Base-by-base conservation (phyloP, 2,329 filamentous ascomycete genomes). In the Fonsecaea pedrosoi region DNA sequence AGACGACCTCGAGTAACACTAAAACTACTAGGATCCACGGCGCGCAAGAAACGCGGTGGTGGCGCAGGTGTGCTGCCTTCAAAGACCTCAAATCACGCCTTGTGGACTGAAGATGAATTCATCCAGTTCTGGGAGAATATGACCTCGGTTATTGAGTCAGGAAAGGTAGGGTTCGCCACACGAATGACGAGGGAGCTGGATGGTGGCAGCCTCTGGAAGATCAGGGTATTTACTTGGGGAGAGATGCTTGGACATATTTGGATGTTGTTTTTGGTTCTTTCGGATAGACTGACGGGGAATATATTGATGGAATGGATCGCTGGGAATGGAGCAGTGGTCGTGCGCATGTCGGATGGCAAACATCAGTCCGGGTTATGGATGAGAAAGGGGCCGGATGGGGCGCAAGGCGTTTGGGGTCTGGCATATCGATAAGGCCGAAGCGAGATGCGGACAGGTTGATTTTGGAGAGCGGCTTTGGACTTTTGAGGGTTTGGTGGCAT, bases 211-310 rank as follows among this genome's bases (percentile, higher is more conserved):
- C 38, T 59, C 37, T 68, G 67, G 64, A 77, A 71, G 1, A 76
- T 96, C 1, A 85, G 87, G 38, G 77, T 94, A 1, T 95, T 91
- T 75, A 92, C 91, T 74, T 97, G 91, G 89, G 93, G 91, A 0
- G 85, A 89, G 69, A 80, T 92, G 0, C 86, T 87, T 0, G 84
- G 87, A 62, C 89, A 96, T 73, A 83, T 92, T 38, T 96, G 92
- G 76, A 78, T 95, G 3, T 76, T 94, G 45, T 77, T 96, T 0
- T 94, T 67, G 54, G 55, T 68, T 10, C 18, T 71, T 21, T 72
- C 70, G 54, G 57, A 69, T 50, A 68, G 67, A n/a, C 30, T 66
- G 57, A 71, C 59, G 4, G 65, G 35, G 13, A 37, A 50, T 2
- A 56, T 67, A 15, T 54, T 56, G 12, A 69, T 72, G 65, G 48